Evolutionary conservation across 148 eudicot species (phyloP), one percentile per base, ranked within the genome.

Genomic region (Amaranthus hypochondriacus): DNA sequence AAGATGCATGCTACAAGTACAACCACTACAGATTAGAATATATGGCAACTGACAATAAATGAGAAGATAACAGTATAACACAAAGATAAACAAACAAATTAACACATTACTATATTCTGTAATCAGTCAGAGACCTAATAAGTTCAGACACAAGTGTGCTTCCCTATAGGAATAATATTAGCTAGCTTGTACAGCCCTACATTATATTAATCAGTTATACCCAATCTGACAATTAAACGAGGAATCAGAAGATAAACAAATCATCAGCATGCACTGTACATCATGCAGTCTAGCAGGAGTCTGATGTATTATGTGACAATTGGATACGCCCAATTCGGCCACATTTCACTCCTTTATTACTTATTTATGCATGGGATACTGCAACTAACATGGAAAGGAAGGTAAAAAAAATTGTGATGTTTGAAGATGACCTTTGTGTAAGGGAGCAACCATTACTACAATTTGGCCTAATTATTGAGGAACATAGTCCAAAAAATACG

Each of bases 1-100:
- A 69, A 79, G 73, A 69, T 73, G 77, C 81, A 69, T 69, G 77
- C 55, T 74, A 69, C 69, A 74, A 79, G 78, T 79, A 79, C 81
- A 56, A 55, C 66, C 78, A 79, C 81, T 69, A 62, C 13, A 28
- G 5, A 73, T 56, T 78, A 59, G 69, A 69, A 62, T 74, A 73
- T 21, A 62, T 69, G 59, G 54, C 62, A 73, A 48, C 66, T 62
- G 47, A 54, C 73, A 79, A 51, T 79, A 55, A 64, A 61, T 73
- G 44, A 60, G 58, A 18, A 61, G 77, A 73, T 68, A 69, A 18
- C 18, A 18, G 18, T 18, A 18, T 18, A 18, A 61, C 63, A 74
- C 58, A 46, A 68, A 60, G 5, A 73, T 67, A 46, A 60, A 48
- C 70, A 74, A 62, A 69, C 65, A 69, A 55, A 74, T 68, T 15